Evolutionary conservation across 306 rosid genomes (phyloP), one percentile per base, ranked within the genome.

Genomic region (Prunus dulcis): DNA sequence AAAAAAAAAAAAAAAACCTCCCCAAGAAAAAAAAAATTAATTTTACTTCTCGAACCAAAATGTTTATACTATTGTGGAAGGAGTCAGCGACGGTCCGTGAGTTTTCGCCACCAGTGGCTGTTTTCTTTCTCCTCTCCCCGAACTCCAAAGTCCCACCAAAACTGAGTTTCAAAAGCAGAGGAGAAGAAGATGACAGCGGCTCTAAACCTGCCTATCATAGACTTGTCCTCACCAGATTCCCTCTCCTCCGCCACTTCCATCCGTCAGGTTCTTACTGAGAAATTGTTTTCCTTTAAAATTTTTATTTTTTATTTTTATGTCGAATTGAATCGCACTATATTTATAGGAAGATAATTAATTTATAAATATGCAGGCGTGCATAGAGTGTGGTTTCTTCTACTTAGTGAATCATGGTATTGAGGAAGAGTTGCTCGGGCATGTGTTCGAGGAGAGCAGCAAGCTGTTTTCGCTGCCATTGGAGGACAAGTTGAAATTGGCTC

Each of bases 391-490:
- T 14, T 94, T 94, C 90, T 94, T 94, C 63, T 90, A 94, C 87
- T 72, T 94, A 19, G 83, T 94, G 77, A 94, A 94, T 76, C 96
- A 92, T 32, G 96, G 97, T 14, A 86, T 94, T 18, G 93, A 87
- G 66, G 53, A 86, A 0, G 84, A 88, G 75, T 70, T 88, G 61
- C 12, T 84, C 52, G 75, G 49, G 9, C 45, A 72, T 58, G 84
- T 81, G 67, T 90, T 94, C 46, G 64, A 75, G 2, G 79, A 87
- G 45, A 94, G 95, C 78, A 69, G 71, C 43, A 73, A 82, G 12
- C 85, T 91, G 72, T 94, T 94, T 83, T 76, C 90, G 15, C 90
- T 90, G 6, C 95, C 93, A 18, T 19, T 84, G 13, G 84, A 81
- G 6, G 82, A 75, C 18, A 94, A 94, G 86, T 79, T 88, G 86